Base-by-base conservation (phyloP, 2,329 filamentous ascomycete species). In the Alternaria ventricosa region DNA sequence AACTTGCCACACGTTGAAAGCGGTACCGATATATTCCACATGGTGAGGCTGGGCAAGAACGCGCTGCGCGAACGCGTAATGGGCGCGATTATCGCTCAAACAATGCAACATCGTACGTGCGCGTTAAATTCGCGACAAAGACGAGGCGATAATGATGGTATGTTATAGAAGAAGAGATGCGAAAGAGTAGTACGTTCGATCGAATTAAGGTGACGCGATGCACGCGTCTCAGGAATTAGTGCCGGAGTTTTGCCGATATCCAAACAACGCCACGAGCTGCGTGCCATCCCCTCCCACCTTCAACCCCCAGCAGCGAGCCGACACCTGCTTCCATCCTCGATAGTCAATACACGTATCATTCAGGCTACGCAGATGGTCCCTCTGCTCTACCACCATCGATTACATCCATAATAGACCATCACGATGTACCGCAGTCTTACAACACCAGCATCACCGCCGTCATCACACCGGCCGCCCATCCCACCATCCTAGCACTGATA, bases 401-500 rank as follows among this genome's bases (percentile, higher is more conserved):
- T 44, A 43, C 30, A 55, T 55, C 20, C 51, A 13, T 25, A 13
- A 43, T 13, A 43, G 33, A 20, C 51, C 30, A 55, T 43, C 30
- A 55, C 51, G 12, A 55, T 55, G 22, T 43, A 43, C 15, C 36
- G 51, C 33, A 25, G 33, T 44, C 51, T 55, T 55, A 55, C 33
- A 44, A 55, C 51, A 55, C 9, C 18, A 55, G 51, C 51, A 55
- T 55, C 15, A 55, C 36, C 22, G n/a, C 51, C 23, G 33, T 55
- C 33, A 44, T 33, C 22, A 55, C 33, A 28, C 51, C 23, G 41
- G 51, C 22, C 51, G 51, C 20, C 51, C 51, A 55, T 55, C 22
- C 51, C 51, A 55, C 51, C 51, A 55, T 55, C 33, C 51, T 44
- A 44, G 33, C 51, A 55, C 51, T 55, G 23, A 55, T 28, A 44